Evolutionary conservation across 2,329 filamentous ascomycete species (phyloP), one percentile per base, ranked within the genome.

Genomic region (Pseudocercospora pini-densiflorae): DNA sequence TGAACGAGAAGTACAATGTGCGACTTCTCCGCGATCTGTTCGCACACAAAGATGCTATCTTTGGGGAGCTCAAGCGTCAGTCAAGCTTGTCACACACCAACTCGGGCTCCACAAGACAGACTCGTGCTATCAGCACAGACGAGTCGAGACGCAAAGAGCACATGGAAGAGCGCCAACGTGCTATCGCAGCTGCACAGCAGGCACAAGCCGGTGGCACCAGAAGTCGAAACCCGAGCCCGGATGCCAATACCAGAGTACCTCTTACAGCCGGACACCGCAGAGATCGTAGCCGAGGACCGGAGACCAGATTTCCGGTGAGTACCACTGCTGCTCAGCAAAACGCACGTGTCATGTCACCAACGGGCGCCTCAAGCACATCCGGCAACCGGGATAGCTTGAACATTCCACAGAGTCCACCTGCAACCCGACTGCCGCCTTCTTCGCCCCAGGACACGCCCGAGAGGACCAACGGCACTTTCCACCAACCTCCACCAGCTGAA

Each of bases 1-100:
- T 98, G 89, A 93, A 97, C 77, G 95, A 99, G 82, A 94, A 92
- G 75, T 96, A 97, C 81, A 90, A 91, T 61, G 93, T 94, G 80
- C 92, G 94, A 64, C 87, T 99, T 23, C 89, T 99, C 61, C 91
- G 93, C 61, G 95, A 99, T 77, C 86, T 99, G 12, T 95, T 99
- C 76, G 87, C 91, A 7, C 91, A 98, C 83, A 99, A 99, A 80
- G 92, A 97, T 68, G 87, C 92, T 68, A 97, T 99, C 76, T 99
- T 99, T 79, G 92, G 90, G 70, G 95, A 97, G 78, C 86, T 99
- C 69, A 99, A 99, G 84, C 93, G 95, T 72, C 91, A 93, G 77
- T 92, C 90, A 80, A 91, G 69, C 82, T 84, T 92, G 19, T 88
- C 85, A 12, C 88, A 91, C 73, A 86, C 87, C n/a, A 83, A 85